A percentile compares a stretch with the other conserved stretches of the same genome.
Evolutionary conservation across 164 flowering plant genomes (phyloP).

Genomic region (Sextonia rubra): DNA sequence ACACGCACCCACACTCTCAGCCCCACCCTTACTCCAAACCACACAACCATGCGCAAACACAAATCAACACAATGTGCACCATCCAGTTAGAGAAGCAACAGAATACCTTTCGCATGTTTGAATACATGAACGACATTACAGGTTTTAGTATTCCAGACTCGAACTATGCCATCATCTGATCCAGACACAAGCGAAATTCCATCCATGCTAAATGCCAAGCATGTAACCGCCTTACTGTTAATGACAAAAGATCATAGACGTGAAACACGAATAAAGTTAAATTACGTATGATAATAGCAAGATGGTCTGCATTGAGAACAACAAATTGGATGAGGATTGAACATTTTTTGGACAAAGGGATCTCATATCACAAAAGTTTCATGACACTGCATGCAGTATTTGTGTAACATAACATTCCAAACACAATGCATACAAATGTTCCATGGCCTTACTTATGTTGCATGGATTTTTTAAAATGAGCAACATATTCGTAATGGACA

Average conservation of each 20-base stretch:
- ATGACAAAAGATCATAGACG: conserved; percentile 10
- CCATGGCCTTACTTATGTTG: background rate
- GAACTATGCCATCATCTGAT: conserved; percentile 74
- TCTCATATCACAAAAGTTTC: background rate
- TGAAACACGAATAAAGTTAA: background rate
- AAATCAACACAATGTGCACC: background rate
- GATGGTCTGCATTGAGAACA: background rate
- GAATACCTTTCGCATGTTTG: conserved; percentile 72
- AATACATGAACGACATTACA: conserved; percentile 51
- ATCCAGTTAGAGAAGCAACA: background rate
- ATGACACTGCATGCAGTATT: background rate
- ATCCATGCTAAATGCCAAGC: conserved; percentile 55
- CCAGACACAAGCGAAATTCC: conserved; percentile 70
- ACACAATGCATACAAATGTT: background rate
- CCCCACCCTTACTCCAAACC: too few species aligned
- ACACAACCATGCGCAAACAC: too few species aligned
- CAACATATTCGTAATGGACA: too few species aligned
- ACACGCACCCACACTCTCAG: too few species aligned
- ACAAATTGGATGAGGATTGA: background rate
- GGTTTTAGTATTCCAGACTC: conserved; percentile 66
- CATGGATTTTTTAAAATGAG: too few species aligned
- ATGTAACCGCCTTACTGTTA: conserved; percentile 69
- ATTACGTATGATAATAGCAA: background rate
- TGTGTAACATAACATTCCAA: background rate
- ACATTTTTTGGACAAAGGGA: background rate